Evolutionary conservation across 1,284 basidiomycete genomes (phyloP), one percentile per base, ranked within the genome.

Genomic region (Ceratobasidium sp.): DNA sequence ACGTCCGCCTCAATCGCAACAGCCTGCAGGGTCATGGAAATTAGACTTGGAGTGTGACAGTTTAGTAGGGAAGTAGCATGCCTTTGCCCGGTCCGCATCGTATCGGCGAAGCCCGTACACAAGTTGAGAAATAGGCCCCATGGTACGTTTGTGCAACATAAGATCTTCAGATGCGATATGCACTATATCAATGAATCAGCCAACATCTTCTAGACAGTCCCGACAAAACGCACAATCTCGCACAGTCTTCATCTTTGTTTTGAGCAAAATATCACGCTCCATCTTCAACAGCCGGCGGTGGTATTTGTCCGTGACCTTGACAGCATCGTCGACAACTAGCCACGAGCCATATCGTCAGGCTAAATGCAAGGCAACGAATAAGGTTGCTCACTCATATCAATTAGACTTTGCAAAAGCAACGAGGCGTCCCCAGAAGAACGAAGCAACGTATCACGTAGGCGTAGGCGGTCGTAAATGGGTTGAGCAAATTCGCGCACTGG

Each of bases 111-210:
- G 82, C 48, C 91, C 90, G 81, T 91, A 92, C 27, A 93, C 86
- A 80, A 93, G 84, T 0, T 89, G 89, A 82, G 89, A 91, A 82
- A 93, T 88, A 0, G 92, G 92, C 70, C 89, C 90, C 20, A 93
- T 85, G 2, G 91, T 92, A 18, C 91, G 88, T 83, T 92, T 92
- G 81, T 91, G 90, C 78, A 92, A 83, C 66, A 89, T 90, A 12
- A 93, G 85, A 81, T 93, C 92, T 27, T 90, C 91, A 50, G 90
- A 91, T 18, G 92, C 85, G 71, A 93, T 91, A 79, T 93, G 92
- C 71, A 93, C 91, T 92, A 46, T 52, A 55, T 52, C 10, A 2
- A 77, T 30, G 35, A 50, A 71, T 77, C 20, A 78, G 54, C 16
- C 33, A 46, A 50, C n/a, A 55, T 30, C 0, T 18, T 23, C 27